These are phyloP conservation scores for Whalleya microplaca DNA, from an alignment of 2,329 filamentous ascomycete genomes.

Conservation along the genomic window DNA sequence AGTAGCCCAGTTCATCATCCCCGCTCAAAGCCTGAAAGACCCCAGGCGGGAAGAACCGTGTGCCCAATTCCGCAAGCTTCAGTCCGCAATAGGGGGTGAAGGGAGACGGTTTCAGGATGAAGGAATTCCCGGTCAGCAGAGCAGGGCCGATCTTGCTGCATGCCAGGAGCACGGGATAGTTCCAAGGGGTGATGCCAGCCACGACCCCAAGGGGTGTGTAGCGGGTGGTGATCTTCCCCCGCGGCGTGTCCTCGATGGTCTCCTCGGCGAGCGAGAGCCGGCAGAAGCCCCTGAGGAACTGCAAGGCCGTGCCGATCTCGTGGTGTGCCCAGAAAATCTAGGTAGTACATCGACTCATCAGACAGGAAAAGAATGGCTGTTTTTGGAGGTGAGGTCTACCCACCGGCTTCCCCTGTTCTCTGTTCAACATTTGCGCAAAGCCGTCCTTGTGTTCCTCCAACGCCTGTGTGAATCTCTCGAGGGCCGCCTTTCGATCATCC, in stretches of 20 bases:
- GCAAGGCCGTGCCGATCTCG: neutral
- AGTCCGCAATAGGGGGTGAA: conserved; percentile 52
- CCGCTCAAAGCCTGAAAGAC: conserved; percentile 66
- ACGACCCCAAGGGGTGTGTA: conserved; percentile 48
- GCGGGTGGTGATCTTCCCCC: conserved; percentile 37
- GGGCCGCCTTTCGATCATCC: conserved; percentile 34
- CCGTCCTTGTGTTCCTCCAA: conserved; percentile 15
- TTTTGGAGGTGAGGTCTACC: neutral
- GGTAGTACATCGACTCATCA: too few species aligned
- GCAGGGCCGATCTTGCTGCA: conserved; percentile 60
- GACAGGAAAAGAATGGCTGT: too few species aligned
- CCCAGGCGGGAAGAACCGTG: conserved; percentile 62
- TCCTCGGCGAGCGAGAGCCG: conserved; percentile 38
- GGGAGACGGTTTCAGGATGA: conserved; percentile 62
- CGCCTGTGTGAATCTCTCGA: conserved; percentile 27
- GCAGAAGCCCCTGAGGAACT: neutral
- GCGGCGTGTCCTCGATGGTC: conserved; percentile 44
- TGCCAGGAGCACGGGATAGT: conserved; percentile 58
- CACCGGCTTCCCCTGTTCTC: conserved; percentile 25
- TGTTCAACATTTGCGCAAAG: conserved; percentile 17
- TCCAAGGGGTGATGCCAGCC: conserved; percentile 58
- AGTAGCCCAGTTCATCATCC: conserved; percentile 62
- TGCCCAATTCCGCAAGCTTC: conserved; percentile 63
- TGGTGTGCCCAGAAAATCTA: neutral
- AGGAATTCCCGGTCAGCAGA: conserved; percentile 57